Conservation (phyloP, 805 yeast genomes). For the Starmerella scarabaei region DNA sequence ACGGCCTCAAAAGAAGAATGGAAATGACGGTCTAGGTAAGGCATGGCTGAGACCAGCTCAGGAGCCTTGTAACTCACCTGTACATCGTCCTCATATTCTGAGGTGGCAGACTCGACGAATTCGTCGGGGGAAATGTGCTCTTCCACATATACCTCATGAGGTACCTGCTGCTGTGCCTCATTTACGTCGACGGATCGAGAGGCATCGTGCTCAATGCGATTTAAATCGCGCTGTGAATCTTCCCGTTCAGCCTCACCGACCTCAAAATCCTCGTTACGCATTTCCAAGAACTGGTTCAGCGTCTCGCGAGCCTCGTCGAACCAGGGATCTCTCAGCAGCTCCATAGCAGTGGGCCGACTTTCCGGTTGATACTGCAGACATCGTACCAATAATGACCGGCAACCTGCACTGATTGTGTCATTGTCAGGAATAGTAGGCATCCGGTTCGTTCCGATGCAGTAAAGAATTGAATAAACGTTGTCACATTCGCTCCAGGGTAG, state of each 20-base stretch:
- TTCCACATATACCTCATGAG: too few species aligned
- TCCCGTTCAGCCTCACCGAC: neutral
- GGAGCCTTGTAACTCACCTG: too few species aligned
- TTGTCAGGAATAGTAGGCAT: constrained; percentile 69
- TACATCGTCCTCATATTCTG: too few species aligned
- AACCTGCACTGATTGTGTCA: constrained; percentile 66
- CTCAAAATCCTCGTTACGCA: neutral
- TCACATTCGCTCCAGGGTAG: constrained; percentile 95
- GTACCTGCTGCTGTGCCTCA: too few species aligned
- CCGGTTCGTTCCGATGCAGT: constrained; percentile 92
- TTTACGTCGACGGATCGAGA: too few species aligned
- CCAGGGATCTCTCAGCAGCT: constrained; percentile 41
- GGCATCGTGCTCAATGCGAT: neutral
- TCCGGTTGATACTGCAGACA: constrained; percentile 76
- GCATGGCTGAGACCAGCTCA: neutral
- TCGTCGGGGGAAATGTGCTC: too few species aligned
- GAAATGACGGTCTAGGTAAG: too few species aligned
- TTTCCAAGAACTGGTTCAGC: constrained; percentile 3
- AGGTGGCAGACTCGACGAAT: too few species aligned
- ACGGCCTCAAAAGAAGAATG: too few species aligned
- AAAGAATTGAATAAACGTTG: constrained; percentile 98
- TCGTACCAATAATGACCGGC: constrained; percentile 54
- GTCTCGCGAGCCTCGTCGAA: constrained; percentile 18
- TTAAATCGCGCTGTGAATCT: too few species aligned
- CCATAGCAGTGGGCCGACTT: constrained; percentile 71